These are phyloP conservation scores for Trichoderma simmonsii DNA, from an alignment of 2,329 filamentous ascomycete species.

Conservation along the genomic window DNA sequence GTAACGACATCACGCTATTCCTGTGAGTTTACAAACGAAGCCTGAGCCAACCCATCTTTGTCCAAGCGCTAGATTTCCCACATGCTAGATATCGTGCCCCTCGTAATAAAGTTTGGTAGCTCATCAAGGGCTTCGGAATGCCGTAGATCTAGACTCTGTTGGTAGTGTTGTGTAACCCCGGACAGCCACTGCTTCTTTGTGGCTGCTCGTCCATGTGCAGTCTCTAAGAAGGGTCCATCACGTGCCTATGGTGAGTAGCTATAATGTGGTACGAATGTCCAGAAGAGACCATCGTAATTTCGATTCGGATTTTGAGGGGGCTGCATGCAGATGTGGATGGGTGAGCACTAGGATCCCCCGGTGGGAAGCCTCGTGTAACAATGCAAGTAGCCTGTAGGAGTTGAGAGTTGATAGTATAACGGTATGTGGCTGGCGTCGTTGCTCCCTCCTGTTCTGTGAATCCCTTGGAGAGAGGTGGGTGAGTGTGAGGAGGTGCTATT, in stretches of 20 bases:
- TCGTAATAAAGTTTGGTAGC: not conserved
- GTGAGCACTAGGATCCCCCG: not conserved
- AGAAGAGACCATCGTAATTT: not conserved
- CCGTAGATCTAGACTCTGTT: not conserved
- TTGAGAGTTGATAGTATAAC: not conserved
- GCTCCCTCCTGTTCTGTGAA: not conserved
- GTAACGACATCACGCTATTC: not conserved
- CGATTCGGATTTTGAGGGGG: not conserved
- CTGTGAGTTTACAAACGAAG: not conserved
- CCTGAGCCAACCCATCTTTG: not conserved
- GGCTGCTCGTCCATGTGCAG: not conserved
- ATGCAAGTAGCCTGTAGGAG: not conserved
- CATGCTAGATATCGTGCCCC: not conserved
- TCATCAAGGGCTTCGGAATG: not conserved
- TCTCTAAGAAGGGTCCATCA: not conserved
- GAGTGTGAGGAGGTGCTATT: not conserved
- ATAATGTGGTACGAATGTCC: not conserved
- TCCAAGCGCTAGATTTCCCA: not conserved
- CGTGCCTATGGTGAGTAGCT: not conserved
- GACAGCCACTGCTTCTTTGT: not conserved
- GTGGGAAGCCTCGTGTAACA: not conserved
- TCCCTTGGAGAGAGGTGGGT: not conserved
- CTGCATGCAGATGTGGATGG: not conserved
- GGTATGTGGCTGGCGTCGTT: not conserved
- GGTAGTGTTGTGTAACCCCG: not conserved